Base-by-base conservation (phyloP, 2,329 filamentous ascomycete genomes). In the Colletotrichum viniferum region DNA sequence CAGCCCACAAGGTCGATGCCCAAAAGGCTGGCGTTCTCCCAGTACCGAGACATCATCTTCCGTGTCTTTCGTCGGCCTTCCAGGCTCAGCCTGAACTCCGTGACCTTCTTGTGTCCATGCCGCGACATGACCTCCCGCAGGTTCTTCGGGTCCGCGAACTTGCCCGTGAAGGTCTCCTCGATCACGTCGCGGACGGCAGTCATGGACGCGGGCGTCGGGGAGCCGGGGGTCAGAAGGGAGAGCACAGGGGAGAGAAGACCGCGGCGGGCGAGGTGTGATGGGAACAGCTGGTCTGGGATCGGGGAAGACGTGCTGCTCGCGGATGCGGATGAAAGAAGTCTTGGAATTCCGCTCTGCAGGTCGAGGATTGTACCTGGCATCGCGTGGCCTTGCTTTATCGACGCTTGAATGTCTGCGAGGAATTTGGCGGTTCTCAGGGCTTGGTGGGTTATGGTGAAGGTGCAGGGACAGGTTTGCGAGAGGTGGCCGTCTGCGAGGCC, bases 301-400 rank as follows among this genome's bases (percentile, higher is more conserved):
- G 8, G 58, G 43, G n/a, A 10, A 21, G 28, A 43, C 38, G 26
- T 36, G 63, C n/a, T 56, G 43, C n/a, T 70, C 21, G 14, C 69
- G 48, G 21, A 73, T 16, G 56, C 56, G 13, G 26, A n/a, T n/a
- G 16, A 5, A 18, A 60, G 30, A 1, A 56, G 60, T 3, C 30
- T 66, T 0, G 77, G 77, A 1, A 78, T 24, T 3, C 91, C 92
- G 2, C 81, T 83, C 7, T 84, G 81, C 8, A 85, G 67, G 26
- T 88, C 85, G 8, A 92, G 83, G n/a, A 92, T 82, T 0, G 92
- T 94, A 4, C 92, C 92, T 2, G 90, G 88, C 83, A 94, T 88
- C 0, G 91, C 89, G 7, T 83, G 81, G 32, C 87, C 79, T 7
- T 85, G 78, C 6, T 80, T 77, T 14, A 90, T 77, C 2, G 91